These are phyloP conservation scores for Pseudofabraea citricarpa DNA, from an alignment of 2,329 filamentous ascomycete species.

Conservation along the genomic window DNA sequence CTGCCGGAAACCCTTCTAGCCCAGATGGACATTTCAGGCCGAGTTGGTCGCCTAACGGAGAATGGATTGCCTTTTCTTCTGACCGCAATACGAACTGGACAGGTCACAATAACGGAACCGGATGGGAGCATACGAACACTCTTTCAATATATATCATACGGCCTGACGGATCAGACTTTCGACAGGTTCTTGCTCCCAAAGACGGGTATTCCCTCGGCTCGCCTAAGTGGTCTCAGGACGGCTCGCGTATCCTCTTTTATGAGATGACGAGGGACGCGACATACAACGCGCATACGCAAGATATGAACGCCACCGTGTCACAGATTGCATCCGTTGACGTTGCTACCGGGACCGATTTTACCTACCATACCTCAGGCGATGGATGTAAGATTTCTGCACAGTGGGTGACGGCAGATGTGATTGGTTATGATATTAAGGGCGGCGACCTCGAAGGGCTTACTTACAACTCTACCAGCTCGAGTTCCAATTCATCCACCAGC, in stretches of 20 bases:
- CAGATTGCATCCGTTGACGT: slow-evolving; percentile 34
- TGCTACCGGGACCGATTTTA: slow-evolving; percentile 30
- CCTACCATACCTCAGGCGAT: slow-evolving; percentile 17
- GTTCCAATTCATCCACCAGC: background rate
- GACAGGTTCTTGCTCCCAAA: slow-evolving; percentile 30
- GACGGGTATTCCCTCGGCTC: slow-evolving; percentile 31
- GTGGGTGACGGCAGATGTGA: slow-evolving; percentile 8
- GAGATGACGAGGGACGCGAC: slow-evolving; percentile 34
- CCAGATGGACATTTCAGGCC: slow-evolving; percentile 35
- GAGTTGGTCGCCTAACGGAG: slow-evolving; percentile 34
- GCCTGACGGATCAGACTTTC: slow-evolving; percentile 32
- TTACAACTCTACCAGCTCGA: slow-evolving; percentile 9
- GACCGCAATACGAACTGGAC: slow-evolving; percentile 37
- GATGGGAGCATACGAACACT: slow-evolving; percentile 36
- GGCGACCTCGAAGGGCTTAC: slow-evolving; percentile 10
- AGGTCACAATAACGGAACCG: slow-evolving; percentile 33
- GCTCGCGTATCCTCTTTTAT: slow-evolving; percentile 32
- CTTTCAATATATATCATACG: slow-evolving; percentile 35
- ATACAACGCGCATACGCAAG: slow-evolving; percentile 30
- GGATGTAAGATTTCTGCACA: slow-evolving; percentile 12
- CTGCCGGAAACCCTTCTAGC: slow-evolving; percentile 15
- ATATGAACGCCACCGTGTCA: slow-evolving; percentile 22
- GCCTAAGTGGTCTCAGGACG: slow-evolving; percentile 33
- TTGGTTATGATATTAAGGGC: slow-evolving; percentile 15
- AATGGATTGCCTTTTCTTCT: slow-evolving; percentile 36